Conservation (phyloP, 106 monocot genomes). For the Vanilla planifolia region DNA sequence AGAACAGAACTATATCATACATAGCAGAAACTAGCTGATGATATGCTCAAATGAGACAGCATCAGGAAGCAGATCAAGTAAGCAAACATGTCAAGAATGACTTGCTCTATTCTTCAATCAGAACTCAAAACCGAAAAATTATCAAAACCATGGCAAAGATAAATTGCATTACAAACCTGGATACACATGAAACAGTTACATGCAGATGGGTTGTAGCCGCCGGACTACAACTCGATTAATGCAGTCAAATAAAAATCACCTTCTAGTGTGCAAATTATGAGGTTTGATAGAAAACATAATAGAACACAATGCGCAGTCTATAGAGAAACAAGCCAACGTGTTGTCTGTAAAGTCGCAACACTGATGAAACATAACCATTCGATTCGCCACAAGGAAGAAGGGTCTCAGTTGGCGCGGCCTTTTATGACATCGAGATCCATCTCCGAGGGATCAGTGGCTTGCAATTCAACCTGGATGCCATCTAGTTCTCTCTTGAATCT, state of each 20-base stretch:
- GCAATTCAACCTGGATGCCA: slow-evolving; percentile 7
- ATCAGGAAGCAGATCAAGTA: no score
- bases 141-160: no score
- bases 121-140: no score
- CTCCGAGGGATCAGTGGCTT: slow-evolving; percentile 16
- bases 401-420: slow-evolving; percentile 13
- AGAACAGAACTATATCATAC: no score
- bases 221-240: neutral
- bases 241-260: no score
- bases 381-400: neutral
- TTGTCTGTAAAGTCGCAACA: neutral
- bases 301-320: neutral
- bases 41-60: no score
- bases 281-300: neutral
- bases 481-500: slow-evolving; percentile 11
- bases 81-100: no score
- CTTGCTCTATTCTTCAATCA: no score
- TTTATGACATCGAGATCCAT: slow-evolving; percentile 15
- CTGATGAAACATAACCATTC: neutral
- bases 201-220: neutral
- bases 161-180: neutral
- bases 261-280: slow-evolving; percentile 2
- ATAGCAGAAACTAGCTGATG: no score
- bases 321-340: neutral
- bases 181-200: slow-evolving; percentile 1